Percentiles rank a stretch among this genome's conserved stretches.
phyloP scores from a whole-genome alignment of 2,329 filamentous ascomycete genomes.

The Paecilomyces niveus region DNA sequence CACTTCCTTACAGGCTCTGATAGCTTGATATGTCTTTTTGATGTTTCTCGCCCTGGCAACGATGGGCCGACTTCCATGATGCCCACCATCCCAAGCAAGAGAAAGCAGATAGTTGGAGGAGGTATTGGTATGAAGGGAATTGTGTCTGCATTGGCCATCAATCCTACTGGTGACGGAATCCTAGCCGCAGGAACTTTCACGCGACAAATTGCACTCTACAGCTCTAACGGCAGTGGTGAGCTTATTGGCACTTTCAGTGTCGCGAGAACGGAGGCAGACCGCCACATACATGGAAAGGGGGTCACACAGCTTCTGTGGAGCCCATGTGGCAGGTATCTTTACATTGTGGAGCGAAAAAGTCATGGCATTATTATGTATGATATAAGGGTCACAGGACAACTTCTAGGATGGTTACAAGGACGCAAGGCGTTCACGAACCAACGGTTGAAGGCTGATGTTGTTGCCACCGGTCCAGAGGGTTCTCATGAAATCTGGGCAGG shows the following conservation, averaged over 20 bases:
- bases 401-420: constrained; percentile 44
- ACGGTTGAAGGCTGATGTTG: constrained; percentile 50
- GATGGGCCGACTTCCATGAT: constrained; percentile 40
- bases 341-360: constrained; percentile 51
- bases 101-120: constrained; percentile 39
- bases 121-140: constrained; percentile 49
- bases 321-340: constrained; percentile 51
- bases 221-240: constrained; percentile 41
- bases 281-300: constrained; percentile 42
- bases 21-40: constrained; percentile 49
- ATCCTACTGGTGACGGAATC: constrained; percentile 36
- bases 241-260: constrained; percentile 47
- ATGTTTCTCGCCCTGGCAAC: constrained; percentile 41
- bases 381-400: constrained; percentile 46
- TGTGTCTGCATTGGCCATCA: constrained; percentile 46
- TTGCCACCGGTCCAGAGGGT: constrained; percentile 21
- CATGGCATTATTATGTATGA: constrained; percentile 53
- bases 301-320: constrained; percentile 53
- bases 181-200: constrained; percentile 53
- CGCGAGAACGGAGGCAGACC: constrained; percentile 30
- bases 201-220: constrained; percentile 51
- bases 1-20: constrained; percentile 53
- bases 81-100: constrained; percentile 44
- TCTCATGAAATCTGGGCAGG: constrained; percentile 54
- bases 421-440: constrained; percentile 46